Percentiles rank a stretch among this genome's conserved stretches.
phyloP scores from a whole-genome alignment of 2,329 filamentous ascomycete genomes.

The Claviceps monticola region DNA sequence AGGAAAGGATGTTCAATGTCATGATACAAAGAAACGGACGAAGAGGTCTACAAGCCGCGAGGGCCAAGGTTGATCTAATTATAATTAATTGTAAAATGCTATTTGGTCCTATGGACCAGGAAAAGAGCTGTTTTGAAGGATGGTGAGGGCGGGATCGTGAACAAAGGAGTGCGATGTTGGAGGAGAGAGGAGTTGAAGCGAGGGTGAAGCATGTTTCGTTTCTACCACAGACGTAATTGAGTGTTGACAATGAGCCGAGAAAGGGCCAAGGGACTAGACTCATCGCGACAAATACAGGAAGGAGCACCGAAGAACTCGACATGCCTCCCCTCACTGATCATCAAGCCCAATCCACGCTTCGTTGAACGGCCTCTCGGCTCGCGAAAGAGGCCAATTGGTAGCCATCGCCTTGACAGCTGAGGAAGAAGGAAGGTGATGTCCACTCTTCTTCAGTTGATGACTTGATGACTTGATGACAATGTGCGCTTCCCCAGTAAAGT shows the following conservation, averaged over 20 bases:
- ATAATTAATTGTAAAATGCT: not conserved
- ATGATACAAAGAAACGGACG: not conserved
- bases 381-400: not conserved
- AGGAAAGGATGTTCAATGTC: not conserved
- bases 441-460: too few species aligned
- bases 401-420: not conserved
- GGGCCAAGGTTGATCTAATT: not conserved
- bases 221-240: not conserved
- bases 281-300: not conserved
- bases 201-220: not conserved
- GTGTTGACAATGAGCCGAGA: not conserved
- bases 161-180: not conserved
- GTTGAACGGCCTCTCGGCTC: not conserved
- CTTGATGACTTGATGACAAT: too few species aligned
- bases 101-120: not conserved
- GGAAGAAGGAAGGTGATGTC: not conserved
- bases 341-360: not conserved
- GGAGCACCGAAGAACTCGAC: not conserved
- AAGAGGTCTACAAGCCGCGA: not conserved
- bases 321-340: not conserved
- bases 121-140: not conserved
- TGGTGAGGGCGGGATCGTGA: not conserved
- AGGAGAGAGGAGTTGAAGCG: not conserved
- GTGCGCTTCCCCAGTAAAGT: not conserved
- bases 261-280: not conserved